Conservation (phyloP, 331 rosid genomes). For the Quercus phellos region DNA sequence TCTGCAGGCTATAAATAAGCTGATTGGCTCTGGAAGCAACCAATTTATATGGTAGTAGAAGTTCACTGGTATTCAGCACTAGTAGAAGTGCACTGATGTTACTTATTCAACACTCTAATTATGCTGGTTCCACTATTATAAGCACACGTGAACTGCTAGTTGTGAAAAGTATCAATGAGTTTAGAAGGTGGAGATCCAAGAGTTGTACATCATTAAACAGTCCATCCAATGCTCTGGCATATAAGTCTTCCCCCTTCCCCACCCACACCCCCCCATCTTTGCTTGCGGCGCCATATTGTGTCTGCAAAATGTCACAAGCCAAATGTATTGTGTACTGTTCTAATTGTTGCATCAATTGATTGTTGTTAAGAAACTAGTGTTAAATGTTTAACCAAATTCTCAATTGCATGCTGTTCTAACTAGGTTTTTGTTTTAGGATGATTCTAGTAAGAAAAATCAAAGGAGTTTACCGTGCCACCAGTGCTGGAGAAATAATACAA, state of each 20-base stretch:
- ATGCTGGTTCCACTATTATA: background rate
- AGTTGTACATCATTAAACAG: background rate
- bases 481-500: conserved; percentile 41
- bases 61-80: background rate
- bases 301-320: background rate
- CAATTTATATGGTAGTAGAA: background rate
- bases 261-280: background rate
- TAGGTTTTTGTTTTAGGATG: conserved; percentile 33
- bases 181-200: background rate
- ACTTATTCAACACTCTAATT: background rate
- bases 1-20: background rate
- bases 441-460: conserved; percentile 16
- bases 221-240: background rate
- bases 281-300: background rate
- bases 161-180: background rate
- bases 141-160: background rate
- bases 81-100: background rate
- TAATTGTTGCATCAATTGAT: background rate
- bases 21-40: background rate
- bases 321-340: background rate
- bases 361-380: background rate
- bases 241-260: background rate
- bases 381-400: background rate
- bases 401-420: conserved; percentile 10
- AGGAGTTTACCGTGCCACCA: conserved; percentile 54